These are phyloP conservation scores for Boechera retrofracta DNA, from an alignment of 345 rosid genomes.

Conservation along the genomic window DNA sequence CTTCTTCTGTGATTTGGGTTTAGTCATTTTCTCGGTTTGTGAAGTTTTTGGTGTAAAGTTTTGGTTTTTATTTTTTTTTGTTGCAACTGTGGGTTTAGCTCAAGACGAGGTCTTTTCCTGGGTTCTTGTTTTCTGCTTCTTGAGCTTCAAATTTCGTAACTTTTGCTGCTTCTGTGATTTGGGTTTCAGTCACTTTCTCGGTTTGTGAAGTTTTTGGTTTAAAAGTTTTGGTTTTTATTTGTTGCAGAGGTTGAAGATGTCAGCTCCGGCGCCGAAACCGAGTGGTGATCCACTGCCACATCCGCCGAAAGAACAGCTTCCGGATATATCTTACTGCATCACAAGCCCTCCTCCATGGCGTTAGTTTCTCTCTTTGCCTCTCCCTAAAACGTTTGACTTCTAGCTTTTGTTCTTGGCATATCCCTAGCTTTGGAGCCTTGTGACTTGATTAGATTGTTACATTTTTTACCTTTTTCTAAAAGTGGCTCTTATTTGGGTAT, in stretches of 20 bases:
- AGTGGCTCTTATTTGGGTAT: slow-evolving; percentile 32
- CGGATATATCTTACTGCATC: slow-evolving; percentile 74
- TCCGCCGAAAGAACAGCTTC: slow-evolving; percentile 85
- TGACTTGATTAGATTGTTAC: slow-evolving; percentile 19
- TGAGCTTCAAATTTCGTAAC: not conserved
- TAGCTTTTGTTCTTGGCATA: slow-evolving; percentile 40
- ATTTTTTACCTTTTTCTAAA: slow-evolving; percentile 10
- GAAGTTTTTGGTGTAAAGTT: slow-evolving; percentile 28
- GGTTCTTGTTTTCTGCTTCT: not conserved
- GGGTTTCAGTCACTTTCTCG: slow-evolving; percentile 9
- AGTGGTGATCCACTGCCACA: slow-evolving; percentile 61
- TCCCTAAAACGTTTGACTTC: slow-evolving; percentile 36
- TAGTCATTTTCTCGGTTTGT: not conserved
- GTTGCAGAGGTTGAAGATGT: slow-evolving; percentile 51
- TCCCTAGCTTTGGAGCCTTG: slow-evolving; percentile 44
- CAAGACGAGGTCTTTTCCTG: too few relatives aligned
- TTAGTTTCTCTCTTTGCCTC: slow-evolving; percentile 53
- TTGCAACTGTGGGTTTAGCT: not conserved
- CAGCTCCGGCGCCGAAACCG: slow-evolving; percentile 56
- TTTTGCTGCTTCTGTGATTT: slow-evolving; percentile 41
- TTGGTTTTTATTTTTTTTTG: not conserved
- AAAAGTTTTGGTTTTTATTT: slow-evolving; percentile 21
- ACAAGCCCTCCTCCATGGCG: slow-evolving; percentile 99
- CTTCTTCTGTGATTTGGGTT: slow-evolving; percentile 46
- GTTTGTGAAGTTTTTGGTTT: slow-evolving; percentile 1